These are phyloP conservation scores for Venturiaceae sp. DNA, from an alignment of 2,329 filamentous ascomycete genomes.

Conservation along the genomic window DNA sequence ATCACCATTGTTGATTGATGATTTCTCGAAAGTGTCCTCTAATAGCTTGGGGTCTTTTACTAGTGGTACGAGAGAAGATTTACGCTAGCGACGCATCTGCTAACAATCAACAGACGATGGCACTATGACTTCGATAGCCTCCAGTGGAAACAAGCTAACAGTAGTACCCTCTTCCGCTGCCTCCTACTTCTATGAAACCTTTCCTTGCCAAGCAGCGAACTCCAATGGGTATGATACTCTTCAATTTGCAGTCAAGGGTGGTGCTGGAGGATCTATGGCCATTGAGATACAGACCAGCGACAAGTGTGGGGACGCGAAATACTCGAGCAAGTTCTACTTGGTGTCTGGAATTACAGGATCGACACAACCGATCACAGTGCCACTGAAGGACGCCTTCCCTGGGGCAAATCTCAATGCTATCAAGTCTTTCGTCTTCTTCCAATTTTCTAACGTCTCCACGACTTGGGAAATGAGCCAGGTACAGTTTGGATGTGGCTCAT, in stretches of 20 bases:
- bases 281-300: slow-evolving; percentile 39
- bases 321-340: slow-evolving; percentile 33
- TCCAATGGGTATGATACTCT: slow-evolving; percentile 38
- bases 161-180: too few relatives aligned
- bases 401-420: slow-evolving; percentile 42
- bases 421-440: slow-evolving; percentile 33
- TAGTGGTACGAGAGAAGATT: slow-evolving; percentile 24
- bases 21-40: slow-evolving; percentile 26
- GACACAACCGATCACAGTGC: slow-evolving; percentile 41
- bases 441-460: slow-evolving; percentile 25
- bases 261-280: slow-evolving; percentile 28
- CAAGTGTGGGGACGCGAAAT: slow-evolving; percentile 31
- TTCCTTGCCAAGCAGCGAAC: slow-evolving; percentile 36
- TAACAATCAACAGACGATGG: too few relatives aligned
- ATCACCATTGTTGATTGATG: slow-evolving; percentile 18
- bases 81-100: too few relatives aligned
- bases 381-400: slow-evolving; percentile 38
- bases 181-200: slow-evolving; percentile 47
- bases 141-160: too few relatives aligned
- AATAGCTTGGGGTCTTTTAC: slow-evolving; percentile 24
- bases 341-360: slow-evolving; percentile 39
- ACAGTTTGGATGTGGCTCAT: slow-evolving; percentile 31
- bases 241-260: slow-evolving; percentile 38
- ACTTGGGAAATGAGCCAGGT: slow-evolving; percentile 42
- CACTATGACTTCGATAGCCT: too few relatives aligned